Conservation (phyloP, 768 basidiomycete genomes). For the Leccinum obscurum region DNA sequence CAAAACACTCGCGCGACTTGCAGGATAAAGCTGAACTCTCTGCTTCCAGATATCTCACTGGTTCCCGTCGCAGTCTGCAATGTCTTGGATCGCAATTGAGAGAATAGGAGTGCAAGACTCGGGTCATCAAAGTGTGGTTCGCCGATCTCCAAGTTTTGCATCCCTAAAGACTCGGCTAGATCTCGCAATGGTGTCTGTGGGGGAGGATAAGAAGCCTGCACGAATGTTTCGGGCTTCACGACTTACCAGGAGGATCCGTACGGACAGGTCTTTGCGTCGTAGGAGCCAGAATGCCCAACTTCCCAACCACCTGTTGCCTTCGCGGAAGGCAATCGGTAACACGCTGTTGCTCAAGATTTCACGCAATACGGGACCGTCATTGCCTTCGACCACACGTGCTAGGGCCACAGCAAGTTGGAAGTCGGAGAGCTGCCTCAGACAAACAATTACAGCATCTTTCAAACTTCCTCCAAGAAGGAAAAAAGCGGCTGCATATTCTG, state of each 20-base stretch:
- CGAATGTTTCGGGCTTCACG: not conserved
- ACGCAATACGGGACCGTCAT: slow-evolving; percentile 74
- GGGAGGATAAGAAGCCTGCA: not conserved
- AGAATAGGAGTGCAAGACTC: slow-evolving; percentile 86
- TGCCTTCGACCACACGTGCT: slow-evolving; percentile 81
- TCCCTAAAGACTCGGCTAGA: slow-evolving; percentile 57
- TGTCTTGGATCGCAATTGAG: slow-evolving; percentile 85
- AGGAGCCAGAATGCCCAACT: slow-evolving; percentile 98
- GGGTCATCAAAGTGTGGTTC: slow-evolving; percentile 94
- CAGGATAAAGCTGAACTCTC: slow-evolving; percentile 94
- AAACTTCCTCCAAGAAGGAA: slow-evolving; percentile 88
- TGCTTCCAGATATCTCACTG: slow-evolving; percentile 81
- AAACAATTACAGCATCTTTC: slow-evolving; percentile 91
- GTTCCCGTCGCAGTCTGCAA: slow-evolving; percentile 92
- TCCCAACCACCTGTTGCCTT: slow-evolving; percentile 90
- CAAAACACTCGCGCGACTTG: slow-evolving; percentile 92
- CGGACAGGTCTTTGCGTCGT: slow-evolving; percentile 83
- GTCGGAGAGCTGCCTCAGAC: slow-evolving; percentile 83
- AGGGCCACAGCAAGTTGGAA: slow-evolving; percentile 89
- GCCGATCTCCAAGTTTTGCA: slow-evolving; percentile 63
- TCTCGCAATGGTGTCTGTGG: slow-evolving; percentile 74
- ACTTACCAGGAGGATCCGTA: slow-evolving; percentile 85
- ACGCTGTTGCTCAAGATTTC: slow-evolving; percentile 73
- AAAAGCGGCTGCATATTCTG: slow-evolving; percentile 98
- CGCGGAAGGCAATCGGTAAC: slow-evolving; percentile 78